Evolutionary conservation across 345 rosid genomes (phyloP).

Genomic region (Lumnitzera racemosa): DNA sequence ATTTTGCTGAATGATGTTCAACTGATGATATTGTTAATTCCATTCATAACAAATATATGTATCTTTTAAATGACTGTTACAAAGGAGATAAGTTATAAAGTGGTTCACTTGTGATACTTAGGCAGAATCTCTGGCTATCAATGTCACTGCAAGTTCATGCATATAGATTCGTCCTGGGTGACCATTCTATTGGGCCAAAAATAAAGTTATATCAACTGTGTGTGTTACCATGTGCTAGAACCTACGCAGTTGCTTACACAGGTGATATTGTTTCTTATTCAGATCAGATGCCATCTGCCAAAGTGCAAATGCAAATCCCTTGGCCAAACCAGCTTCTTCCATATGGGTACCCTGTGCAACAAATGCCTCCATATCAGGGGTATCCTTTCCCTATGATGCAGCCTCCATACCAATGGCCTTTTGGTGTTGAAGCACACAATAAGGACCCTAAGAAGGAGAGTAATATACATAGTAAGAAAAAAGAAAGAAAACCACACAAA

Average conservation of each 20-base stretch:
- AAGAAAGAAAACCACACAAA: conserved; percentile 15
- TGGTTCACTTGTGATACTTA: too few relatives aligned
- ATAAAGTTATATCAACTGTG: too few relatives aligned
- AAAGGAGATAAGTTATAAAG: too few relatives aligned
- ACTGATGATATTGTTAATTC: too few relatives aligned
- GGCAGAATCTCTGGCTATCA: too few relatives aligned
- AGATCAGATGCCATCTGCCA: conserved; percentile 26
- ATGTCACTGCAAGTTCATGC: too few relatives aligned
- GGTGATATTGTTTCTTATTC: conserved; percentile 35
- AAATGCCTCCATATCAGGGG: conserved; percentile 57
- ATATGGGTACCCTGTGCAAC: conserved; percentile 46
- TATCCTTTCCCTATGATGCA: conserved; percentile 64
- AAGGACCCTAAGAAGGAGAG: conserved; percentile 1
- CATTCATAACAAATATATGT: too few relatives aligned
- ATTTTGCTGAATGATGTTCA: too few relatives aligned
- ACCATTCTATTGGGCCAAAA: too few relatives aligned
- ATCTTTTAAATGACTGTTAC: too few relatives aligned
- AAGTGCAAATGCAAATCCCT: conserved; percentile 44
- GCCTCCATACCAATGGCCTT: conserved; percentile 37
- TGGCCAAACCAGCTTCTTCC: conserved; percentile 74
- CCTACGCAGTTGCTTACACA: conserved; percentile 11
- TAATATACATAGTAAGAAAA: background rate
- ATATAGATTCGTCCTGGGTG: too few relatives aligned
- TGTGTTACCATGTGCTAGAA: too few relatives aligned
- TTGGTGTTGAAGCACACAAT: conserved; percentile 16